Percentiles rank a stretch among this genome's conserved stretches.
phyloP scores from a whole-genome alignment of 192 early-diverging fungal species.

The Radiomyces spectabilis region DNA sequence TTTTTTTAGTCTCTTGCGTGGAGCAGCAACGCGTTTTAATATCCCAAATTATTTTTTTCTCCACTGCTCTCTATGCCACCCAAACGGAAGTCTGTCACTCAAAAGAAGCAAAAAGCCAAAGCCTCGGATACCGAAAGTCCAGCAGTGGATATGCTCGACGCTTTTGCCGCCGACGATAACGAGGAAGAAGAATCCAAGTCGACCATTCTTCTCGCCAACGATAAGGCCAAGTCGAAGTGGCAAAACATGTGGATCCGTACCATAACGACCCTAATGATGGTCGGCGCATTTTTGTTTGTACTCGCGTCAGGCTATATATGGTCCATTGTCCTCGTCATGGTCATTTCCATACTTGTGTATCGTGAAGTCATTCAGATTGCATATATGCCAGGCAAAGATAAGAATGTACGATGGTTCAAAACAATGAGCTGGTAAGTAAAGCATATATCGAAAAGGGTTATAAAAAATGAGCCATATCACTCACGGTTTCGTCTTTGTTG shows the following conservation, averaged over 20 bases:
- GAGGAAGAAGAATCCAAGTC: too few relatives aligned
- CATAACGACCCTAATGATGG: slow-evolving; percentile 86
- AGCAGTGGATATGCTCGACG: too few relatives aligned
- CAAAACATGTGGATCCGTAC: slow-evolving; percentile 78
- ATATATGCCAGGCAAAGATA: slow-evolving; percentile 71
- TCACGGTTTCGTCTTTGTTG: too few relatives aligned
- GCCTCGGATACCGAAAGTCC: too few relatives aligned
- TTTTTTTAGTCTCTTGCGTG: too few relatives aligned
- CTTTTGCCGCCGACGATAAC: too few relatives aligned
- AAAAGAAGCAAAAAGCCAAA: too few relatives aligned
- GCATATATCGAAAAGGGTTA: neutral
- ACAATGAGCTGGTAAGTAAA: slow-evolving; percentile 73
- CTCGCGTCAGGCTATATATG: slow-evolving; percentile 75
- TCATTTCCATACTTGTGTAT: slow-evolving; percentile 83
- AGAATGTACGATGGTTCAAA: slow-evolving; percentile 85
- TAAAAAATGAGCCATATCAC: too few relatives aligned
- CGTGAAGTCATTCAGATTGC: slow-evolving; percentile 91
- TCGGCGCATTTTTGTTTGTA: slow-evolving; percentile 68
- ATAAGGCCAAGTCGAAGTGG: slow-evolving; percentile 54
- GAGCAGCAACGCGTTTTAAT: too few relatives aligned
- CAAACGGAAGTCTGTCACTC: too few relatives aligned
- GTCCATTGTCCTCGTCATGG: slow-evolving; percentile 79
- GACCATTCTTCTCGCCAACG: slow-evolving; percentile 36
- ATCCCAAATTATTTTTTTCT: too few relatives aligned
- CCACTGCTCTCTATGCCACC: too few relatives aligned